phyloP scores from a whole-genome alignment of 106 monocot species.

The Acanthochlamys bracteata region DNA sequence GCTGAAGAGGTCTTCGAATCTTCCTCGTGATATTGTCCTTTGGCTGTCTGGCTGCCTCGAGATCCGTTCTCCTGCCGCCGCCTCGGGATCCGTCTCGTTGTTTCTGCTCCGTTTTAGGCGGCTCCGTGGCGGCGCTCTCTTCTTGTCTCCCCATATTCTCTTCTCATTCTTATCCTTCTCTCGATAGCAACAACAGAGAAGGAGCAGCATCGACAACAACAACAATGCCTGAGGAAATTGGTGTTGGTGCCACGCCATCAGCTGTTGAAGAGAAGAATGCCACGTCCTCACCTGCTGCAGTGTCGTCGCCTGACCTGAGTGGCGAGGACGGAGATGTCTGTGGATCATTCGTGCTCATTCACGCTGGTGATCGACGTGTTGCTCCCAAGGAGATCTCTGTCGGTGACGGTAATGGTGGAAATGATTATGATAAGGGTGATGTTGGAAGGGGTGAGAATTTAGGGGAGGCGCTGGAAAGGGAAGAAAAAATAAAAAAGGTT shows the following conservation, averaged over 20 bases:
- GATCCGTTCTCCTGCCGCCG: no score
- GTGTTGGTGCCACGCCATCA: no score
- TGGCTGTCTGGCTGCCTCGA: no score
- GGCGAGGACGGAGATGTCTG: not conserved
- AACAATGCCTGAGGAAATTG: no score
- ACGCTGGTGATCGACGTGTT: not conserved
- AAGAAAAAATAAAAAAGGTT: not conserved
- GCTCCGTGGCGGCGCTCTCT: not conserved
- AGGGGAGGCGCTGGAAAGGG: not conserved
- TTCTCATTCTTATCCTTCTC: no score
- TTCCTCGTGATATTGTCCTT: no score
- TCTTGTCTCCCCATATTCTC: not conserved
- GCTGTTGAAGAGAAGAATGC: no score
- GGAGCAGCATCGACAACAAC: no score
- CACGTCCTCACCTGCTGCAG: not conserved
- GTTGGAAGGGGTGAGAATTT: not conserved
- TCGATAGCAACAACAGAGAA: no score
- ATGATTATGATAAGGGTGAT: not conserved
- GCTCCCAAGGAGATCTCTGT: not conserved
- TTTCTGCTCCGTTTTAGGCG: not conserved
- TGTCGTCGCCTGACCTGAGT: not conserved
- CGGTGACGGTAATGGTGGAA: not conserved
- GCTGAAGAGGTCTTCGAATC: no score
- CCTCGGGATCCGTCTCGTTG: not conserved
- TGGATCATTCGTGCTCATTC: not conserved